Conservation (phyloP, 2,329 filamentous ascomycete species). For the Rutstroemia sp. region DNA sequence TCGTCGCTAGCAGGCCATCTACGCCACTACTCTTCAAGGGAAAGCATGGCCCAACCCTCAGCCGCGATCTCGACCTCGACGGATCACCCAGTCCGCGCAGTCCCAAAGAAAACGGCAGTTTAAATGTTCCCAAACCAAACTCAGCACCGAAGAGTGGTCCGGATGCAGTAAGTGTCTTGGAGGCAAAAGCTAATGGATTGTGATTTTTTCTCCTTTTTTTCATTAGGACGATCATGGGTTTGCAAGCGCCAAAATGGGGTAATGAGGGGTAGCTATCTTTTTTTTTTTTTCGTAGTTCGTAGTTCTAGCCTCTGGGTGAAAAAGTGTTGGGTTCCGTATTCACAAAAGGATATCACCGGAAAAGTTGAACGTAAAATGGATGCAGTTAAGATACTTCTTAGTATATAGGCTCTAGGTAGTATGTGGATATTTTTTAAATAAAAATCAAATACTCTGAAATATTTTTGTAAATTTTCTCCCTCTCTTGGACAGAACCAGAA, state of each 20-base stretch:
- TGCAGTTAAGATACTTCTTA: too few relatives aligned
- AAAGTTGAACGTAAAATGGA: too few relatives aligned
- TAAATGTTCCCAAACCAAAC: constrained; percentile 23
- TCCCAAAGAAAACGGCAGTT: constrained; percentile 16
- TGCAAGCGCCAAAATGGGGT: too few relatives aligned
- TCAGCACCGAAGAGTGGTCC: constrained; percentile 21
- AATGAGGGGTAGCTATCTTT: background rate
- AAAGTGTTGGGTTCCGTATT: too few relatives aligned
- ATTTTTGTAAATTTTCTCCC: too few relatives aligned
- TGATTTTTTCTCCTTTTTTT: background rate
- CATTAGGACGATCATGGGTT: too few relatives aligned
- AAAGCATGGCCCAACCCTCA: constrained; percentile 40
- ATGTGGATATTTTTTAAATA: too few relatives aligned
- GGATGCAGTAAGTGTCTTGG: constrained; percentile 32
- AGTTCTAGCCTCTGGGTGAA: background rate
- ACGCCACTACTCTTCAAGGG: constrained; percentile 60
- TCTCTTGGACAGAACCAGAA: too few relatives aligned
- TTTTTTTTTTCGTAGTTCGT: background rate
- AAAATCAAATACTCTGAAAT: too few relatives aligned
- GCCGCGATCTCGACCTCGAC: constrained; percentile 33
- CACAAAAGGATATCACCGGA: too few relatives aligned
- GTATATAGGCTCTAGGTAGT: too few relatives aligned
- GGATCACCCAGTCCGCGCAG: constrained; percentile 7
- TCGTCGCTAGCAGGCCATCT: constrained; percentile 61
- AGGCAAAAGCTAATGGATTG: constrained; percentile 33